Evolutionary conservation across 371 early-diverging fungal genomes (phyloP).

Genomic region (Syncephalastrum contaminatum): DNA sequence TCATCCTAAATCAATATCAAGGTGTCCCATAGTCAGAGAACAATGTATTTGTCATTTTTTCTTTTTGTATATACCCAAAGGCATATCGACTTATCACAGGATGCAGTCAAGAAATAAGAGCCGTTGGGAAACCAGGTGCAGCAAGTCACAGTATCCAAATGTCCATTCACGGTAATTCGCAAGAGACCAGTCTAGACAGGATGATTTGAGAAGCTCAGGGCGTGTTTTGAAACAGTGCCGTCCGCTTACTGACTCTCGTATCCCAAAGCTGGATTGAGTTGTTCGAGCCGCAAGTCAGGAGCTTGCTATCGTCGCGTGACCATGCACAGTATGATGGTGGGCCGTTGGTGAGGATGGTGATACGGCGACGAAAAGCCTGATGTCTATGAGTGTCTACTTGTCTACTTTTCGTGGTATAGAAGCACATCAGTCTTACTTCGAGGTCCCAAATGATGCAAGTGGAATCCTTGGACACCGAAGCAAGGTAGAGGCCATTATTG

Average conservation of each 20-base stretch:
- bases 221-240: neutral
- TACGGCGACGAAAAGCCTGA: neutral
- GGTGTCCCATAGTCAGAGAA: neutral
- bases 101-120: slow-evolving; percentile 75
- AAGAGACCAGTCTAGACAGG: slow-evolving; percentile 52
- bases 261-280: slow-evolving; percentile 80
- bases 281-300: slow-evolving; percentile 86
- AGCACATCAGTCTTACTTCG: slow-evolving; percentile 39
- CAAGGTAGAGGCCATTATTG: slow-evolving; percentile 79
- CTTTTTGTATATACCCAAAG: slow-evolving; percentile 60
- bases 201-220: neutral
- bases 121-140: slow-evolving; percentile 86
- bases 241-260: slow-evolving; percentile 50
- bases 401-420: no score
- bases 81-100: slow-evolving; percentile 71
- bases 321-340: slow-evolving; percentile 82
- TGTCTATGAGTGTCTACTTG: no score
- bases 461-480: slow-evolving; percentile 89
- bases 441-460: slow-evolving; percentile 88
- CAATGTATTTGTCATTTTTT: neutral
- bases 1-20: slow-evolving; percentile 29
- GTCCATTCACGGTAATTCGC: slow-evolving; percentile 50
- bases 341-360: slow-evolving; percentile 16
- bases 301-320: slow-evolving; percentile 80
- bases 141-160: slow-evolving; percentile 74